A percentile compares a stretch with the other conserved stretches of the same genome.
Evolutionary conservation across 2,329 filamentous ascomycete genomes (phyloP).

Genomic region (Fusarium pininemorale): DNA sequence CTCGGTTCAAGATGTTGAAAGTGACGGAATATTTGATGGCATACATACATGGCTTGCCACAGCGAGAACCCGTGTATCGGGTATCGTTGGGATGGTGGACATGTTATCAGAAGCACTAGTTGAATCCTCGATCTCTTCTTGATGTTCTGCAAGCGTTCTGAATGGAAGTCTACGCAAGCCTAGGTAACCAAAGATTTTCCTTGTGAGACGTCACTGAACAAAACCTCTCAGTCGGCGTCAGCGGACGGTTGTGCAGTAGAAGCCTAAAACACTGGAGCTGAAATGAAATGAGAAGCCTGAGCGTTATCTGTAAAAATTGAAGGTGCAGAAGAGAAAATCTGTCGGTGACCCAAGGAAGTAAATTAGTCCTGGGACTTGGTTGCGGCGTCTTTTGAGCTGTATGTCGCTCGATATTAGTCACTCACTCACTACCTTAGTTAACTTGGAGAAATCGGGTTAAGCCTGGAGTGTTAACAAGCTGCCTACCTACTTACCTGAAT

Average conservation of each 20-base stretch:
- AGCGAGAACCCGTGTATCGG: conserved; percentile 78
- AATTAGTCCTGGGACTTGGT: not conserved
- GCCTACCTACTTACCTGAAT: not conserved
- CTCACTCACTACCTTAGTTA: not conserved
- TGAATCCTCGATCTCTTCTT: not conserved
- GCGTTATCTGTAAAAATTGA: not conserved
- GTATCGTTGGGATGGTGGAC: conserved; percentile 48
- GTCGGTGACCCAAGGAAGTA: not conserved
- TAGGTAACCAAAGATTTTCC: not conserved
- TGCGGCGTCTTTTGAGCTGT: conserved; percentile 10
- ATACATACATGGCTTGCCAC: conserved; percentile 97
- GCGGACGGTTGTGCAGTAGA: not conserved
- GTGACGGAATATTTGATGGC: conserved; percentile 15
- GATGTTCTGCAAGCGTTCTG: not conserved
- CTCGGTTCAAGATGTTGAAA: not conserved
- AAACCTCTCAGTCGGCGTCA: conserved; percentile 14
- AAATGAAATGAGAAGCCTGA: not conserved
- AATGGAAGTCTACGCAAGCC: not conserved
- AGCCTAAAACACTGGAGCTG: not conserved
- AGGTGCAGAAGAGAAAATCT: not conserved
- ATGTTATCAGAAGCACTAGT: conserved; percentile 16
- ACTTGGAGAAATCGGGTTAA: conserved; percentile 12
- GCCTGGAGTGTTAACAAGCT: not conserved
- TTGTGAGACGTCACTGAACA: conserved; percentile 23
- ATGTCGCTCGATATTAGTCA: conserved; percentile 25